These are phyloP conservation scores for Pseudogymnoascus sp. DNA, from an alignment of 2,329 filamentous ascomycete genomes.

Conservation along the genomic window DNA sequence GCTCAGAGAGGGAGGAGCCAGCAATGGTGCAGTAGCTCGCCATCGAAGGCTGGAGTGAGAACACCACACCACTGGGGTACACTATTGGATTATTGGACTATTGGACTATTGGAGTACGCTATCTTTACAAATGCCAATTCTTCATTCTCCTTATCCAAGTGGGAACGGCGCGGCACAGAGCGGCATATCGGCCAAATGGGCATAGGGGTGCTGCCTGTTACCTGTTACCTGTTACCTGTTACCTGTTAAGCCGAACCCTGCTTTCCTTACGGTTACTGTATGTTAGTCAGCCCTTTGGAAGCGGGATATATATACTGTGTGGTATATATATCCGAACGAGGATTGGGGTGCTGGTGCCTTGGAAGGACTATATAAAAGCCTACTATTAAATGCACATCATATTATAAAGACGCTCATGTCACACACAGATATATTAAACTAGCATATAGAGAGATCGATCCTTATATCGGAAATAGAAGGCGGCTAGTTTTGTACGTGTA, in stretches of 20 bases:
- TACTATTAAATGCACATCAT: not conserved
- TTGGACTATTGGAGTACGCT: not conserved
- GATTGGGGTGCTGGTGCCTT: not conserved
- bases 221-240: too few species aligned
- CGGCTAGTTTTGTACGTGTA: not conserved
- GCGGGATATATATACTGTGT: not conserved
- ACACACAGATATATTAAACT: not conserved
- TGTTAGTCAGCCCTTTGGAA: not conserved
- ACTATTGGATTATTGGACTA: not conserved
- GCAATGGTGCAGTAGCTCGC: not conserved
- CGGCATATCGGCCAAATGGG: not conserved
- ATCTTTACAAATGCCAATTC: not conserved
- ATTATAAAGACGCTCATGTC: not conserved
- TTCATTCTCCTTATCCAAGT: not conserved
- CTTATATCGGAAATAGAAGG: not conserved
- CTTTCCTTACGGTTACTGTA: not conserved
- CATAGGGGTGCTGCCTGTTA: not conserved
- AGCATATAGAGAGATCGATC: not conserved
- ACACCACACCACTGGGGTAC: not conserved
- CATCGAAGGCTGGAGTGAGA: not conserved
- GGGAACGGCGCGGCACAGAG: not conserved
- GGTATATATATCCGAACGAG: not conserved
- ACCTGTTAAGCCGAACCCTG: not conserved
- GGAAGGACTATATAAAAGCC: not conserved
- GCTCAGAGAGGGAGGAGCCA: constrained; percentile 2